Evolutionary conservation across 2,329 filamentous ascomycete genomes (phyloP), one percentile per base, ranked within the genome.

Genomic region (Emergomyces africanus): DNA sequence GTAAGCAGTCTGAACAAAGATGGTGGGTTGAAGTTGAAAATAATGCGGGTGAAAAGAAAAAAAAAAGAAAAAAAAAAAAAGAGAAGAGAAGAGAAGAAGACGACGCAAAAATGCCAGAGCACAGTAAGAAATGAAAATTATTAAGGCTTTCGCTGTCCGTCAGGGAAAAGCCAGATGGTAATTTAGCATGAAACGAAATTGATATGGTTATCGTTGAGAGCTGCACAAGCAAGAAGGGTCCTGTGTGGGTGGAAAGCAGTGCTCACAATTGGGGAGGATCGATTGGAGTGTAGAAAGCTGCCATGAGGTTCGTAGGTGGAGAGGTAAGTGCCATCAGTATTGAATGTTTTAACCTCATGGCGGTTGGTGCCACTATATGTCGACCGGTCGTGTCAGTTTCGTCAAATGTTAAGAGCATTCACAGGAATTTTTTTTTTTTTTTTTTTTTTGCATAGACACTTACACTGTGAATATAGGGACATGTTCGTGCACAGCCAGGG

Each of bases 181-280:
- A 12, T 46, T 59, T 70, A 75, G 72, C 87, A 90, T 37, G 83
- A 85, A 68, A 92, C 95, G 33, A 97, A 79, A 71, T 95, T 96
- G 68, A 99, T 85, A 70, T 96, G 89, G 61, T 91, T 84, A 70
- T 96, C 91, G 59, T 90, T 89, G 49, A 89, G 81, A 3, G 90
- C 89, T 1, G 91, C 88, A 67, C 88, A 94, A 41, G 90, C 91
- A 62, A 99, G 81, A 72, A 96, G 86, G 75, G 95, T 91, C 57
- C 88, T 84, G 72, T 99, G 94, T 0, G 94, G 94, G 74, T 99
- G 94, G 78, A 97, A 99, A 0, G 91, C 88, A 9, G 92, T 96
- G 41, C 88, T 83, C 2, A 90, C 86, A 64, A 99, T 95, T 1
- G 94, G 88, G 6, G 86, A 83, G 60, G 86, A 85, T 57, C 89